A percentile compares a stretch with the other conserved stretches of the same genome.
Conservation (phyloP, 768 basidiomycete species). For the Trichaptum fuscoviolaceum region DNA sequence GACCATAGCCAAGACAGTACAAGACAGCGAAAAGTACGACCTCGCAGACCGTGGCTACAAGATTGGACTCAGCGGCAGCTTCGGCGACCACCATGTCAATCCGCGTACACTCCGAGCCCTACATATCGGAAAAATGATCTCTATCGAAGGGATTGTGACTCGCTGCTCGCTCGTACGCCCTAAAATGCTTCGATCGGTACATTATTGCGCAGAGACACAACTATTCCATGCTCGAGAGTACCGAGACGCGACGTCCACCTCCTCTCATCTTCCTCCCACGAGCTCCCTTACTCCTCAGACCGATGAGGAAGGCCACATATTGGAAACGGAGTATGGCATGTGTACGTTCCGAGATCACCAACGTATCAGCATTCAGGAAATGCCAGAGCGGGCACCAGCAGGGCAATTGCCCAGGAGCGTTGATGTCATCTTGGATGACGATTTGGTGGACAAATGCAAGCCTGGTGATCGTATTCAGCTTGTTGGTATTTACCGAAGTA, state of each 20-base stretch:
- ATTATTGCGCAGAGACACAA: constrained; percentile 86
- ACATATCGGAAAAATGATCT: constrained; percentile 95
- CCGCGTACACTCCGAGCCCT: constrained; percentile 85
- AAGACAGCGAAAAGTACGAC: constrained; percentile 77
- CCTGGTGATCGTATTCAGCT: constrained; percentile 97
- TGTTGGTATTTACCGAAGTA: constrained; percentile 90
- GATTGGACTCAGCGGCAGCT: constrained; percentile 91
- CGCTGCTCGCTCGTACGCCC: constrained; percentile 97
- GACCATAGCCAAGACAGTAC: constrained; percentile 65
- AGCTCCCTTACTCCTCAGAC: constrained; percentile 84
- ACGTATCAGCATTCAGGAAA: constrained; percentile 96
- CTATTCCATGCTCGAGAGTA: constrained; percentile 86
- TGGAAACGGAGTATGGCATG: constrained; percentile 90
- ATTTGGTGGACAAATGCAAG: constrained; percentile 95
- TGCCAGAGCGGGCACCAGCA: constrained; percentile 98
- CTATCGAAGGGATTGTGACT: constrained; percentile 95
- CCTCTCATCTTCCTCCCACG: constrained; percentile 80
- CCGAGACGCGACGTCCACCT: constrained; percentile 86
- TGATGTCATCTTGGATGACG: constrained; percentile 93
- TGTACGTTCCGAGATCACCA: constrained; percentile 95
- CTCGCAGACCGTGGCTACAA: constrained; percentile 76
- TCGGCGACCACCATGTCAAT: constrained; percentile 97
- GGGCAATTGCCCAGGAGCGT: constrained; percentile 95
- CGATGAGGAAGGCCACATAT: constrained; percentile 81
- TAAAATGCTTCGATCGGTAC: constrained; percentile 96